A percentile compares a stretch with the other conserved stretches of the same genome.
phyloP scores from a whole-genome alignment of 75 land plant species.

The Cryptomeria japonica region DNA sequence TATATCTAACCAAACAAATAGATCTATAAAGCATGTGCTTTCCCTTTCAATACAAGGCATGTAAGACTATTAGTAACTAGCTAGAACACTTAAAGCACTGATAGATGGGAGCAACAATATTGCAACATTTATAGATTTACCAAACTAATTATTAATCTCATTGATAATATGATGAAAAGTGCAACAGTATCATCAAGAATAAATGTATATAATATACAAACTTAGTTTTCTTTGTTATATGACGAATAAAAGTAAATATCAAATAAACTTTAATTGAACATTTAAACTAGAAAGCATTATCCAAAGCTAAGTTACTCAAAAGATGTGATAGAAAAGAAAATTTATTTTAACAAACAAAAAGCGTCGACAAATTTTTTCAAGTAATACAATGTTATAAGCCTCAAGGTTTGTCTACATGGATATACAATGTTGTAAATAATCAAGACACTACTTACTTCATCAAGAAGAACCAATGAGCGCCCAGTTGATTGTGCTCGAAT shows the following conservation, averaged over 20 bases:
- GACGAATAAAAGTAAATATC: background rate
- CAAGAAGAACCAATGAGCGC: conserved; percentile 81
- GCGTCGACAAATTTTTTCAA: background rate
- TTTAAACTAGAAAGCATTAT: background rate
- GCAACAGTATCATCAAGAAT: background rate
- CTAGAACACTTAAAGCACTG: no score
- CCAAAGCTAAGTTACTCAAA: background rate
- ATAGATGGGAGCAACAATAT: no score
- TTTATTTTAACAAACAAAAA: background rate
- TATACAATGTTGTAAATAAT: background rate
- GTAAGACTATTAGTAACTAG: no score
- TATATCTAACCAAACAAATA: no score
- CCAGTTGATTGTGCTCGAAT: conserved; percentile 62
- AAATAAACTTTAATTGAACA: background rate
- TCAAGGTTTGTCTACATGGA: background rate
- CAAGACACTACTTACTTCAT: conserved; percentile 61
- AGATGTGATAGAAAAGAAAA: background rate
- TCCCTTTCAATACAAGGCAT: no score
- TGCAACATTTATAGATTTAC: background rate
- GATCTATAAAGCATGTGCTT: no score
- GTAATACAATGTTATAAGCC: background rate
- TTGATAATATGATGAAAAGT: background rate
- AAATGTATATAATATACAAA: background rate
- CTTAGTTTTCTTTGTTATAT: background rate
- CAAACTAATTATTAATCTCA: background rate